Base-by-base conservation (phyloP, 2,329 filamentous ascomycete genomes). In the Sporothrix humicola region DNA sequence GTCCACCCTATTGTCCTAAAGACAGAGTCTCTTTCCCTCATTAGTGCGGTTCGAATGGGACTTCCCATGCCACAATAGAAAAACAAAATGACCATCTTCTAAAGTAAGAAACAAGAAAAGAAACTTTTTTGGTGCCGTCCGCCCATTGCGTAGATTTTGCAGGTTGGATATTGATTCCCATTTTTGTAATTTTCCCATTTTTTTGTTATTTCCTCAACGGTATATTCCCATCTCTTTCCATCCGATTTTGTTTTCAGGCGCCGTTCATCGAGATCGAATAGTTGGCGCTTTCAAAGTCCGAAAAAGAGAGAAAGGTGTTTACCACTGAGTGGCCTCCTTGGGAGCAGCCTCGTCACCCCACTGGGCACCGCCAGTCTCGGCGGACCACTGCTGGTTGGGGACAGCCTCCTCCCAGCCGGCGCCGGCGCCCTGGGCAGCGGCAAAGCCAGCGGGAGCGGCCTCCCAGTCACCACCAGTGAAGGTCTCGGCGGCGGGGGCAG, bases 11-110 rank as follows among this genome's bases (percentile, higher is more conserved):
- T 37, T 7, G 31, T 48, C 37, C 84, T 82, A 15, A n/a, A 81
- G 81, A 80, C 83, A 82, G 72, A 94, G 92, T 97, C 94, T 98
- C 95, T 98, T 98, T 98, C 95, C 95, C 94, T 98, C 95, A 92
- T 98, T 88, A 98, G 94, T 92, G 90, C 91, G 87, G 84, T 79
- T 87, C 87, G 89, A 89, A 80, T 87, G 87, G 85, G 84, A 84
- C 79, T 73, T 66, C 77, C 42, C 68, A 42, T 69, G 69, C 73
- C 74, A 73, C 52, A 54, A 72, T 52, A 74, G 61, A 44, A 17
- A 63, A 66, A 72, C 61, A 65, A 48, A 61, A 48, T 20, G 56
- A 54, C 46, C 56, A 59, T 65, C 70, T 72, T 66, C 59, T 50
- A 72, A 46, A 59, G 17, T 50, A 63, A 23, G 46, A 58, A 71